phyloP scores from a whole-genome alignment of 345 rosid genomes.

The Linum usitatissimum region DNA sequence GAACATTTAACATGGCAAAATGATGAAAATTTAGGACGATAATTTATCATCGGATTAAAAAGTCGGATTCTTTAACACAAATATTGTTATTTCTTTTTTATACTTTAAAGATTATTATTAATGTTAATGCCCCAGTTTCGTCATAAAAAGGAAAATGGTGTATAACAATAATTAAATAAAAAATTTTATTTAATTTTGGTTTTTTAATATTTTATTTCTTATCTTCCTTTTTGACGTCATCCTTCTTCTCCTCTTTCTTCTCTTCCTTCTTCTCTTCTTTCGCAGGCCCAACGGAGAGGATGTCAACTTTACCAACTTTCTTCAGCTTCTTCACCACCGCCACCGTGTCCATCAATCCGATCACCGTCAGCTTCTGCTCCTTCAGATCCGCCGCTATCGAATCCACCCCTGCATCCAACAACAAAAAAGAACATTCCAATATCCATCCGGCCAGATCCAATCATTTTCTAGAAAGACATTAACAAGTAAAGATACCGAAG shows the following conservation, averaged over 20 bases:
- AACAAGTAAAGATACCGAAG: conserved; percentile 31
- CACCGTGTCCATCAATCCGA: conserved; percentile 77
- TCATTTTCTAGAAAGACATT: not conserved
- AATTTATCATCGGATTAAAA: too few species aligned
- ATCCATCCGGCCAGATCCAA: not conserved
- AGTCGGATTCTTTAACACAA: too few species aligned
- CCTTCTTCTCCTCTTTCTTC: conserved; percentile 51
- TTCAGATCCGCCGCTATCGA: conserved; percentile 79
- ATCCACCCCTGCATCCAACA: conserved; percentile 52
- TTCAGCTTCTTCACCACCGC: conserved; percentile 80
- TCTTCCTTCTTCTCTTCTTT: conserved; percentile 85
- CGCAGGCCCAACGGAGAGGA: conserved; percentile 81
- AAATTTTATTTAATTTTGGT: conserved; percentile 23
- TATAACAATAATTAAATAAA: not conserved
- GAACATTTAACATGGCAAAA: too few species aligned
- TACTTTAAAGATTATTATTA: too few species aligned
- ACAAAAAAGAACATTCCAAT: not conserved
- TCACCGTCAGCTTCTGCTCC: conserved; percentile 84
- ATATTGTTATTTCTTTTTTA: too few species aligned
- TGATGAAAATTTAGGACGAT: too few species aligned
- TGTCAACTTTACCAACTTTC: conserved; percentile 91
- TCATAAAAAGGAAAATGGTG: too few species aligned
- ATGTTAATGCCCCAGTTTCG: too few species aligned
- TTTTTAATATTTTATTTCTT: conserved; percentile 32
- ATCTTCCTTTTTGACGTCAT: conserved; percentile 40